Evolutionary conservation across 768 basidiomycete genomes (phyloP), one percentile per base, ranked within the genome.

Genomic region (Amanita thiersii): DNA sequence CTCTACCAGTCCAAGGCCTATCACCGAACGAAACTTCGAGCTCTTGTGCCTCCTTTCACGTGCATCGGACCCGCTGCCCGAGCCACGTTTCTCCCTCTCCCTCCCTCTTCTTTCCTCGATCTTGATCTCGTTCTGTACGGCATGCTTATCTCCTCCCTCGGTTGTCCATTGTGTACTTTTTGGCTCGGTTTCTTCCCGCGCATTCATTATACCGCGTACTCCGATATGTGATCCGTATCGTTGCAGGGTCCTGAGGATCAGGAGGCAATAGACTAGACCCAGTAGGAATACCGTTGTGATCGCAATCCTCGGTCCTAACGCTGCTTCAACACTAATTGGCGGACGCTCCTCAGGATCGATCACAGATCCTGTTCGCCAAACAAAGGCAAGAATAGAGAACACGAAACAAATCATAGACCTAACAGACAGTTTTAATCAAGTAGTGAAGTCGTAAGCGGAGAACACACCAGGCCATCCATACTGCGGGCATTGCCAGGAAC

Each of bases 351-450:
- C 33, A 1, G 61, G 49, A 41, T 81, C 73, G 9, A 55, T 28
- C 1, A 61, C 60, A 0, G 75, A 69, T 11, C 79, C 81, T 0
- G 75, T 75, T 33, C 79, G 73, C 84, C 84, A 86, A 38, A 85
- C 75, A 46, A 73, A 86, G 5, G 77, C 69, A 23, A 83, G 63
- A 49, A 86, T 80, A 9, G 79, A 64, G 2, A 67, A 52, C 46
- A 80, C 56, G 56, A 85, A 85, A 39, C 76, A 64, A 3, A 83
- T 63, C 70, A 86, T 79, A 0, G 84, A 77, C 77, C 76, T 78
- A 26, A 3, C 15, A 5, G 31, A 14, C 5, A 2, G 15, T 3
- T 31, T 14, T 20, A 29, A 11, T 8, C 20, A 10, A 17, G 14
- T 11, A 5, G 32, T 10, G 9, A 32, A 19, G 6, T 21, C 15